Evolutionary conservation across 305 asterid species (phyloP), one percentile per base, ranked within the genome.

Genomic region (Withania somnifera): DNA sequence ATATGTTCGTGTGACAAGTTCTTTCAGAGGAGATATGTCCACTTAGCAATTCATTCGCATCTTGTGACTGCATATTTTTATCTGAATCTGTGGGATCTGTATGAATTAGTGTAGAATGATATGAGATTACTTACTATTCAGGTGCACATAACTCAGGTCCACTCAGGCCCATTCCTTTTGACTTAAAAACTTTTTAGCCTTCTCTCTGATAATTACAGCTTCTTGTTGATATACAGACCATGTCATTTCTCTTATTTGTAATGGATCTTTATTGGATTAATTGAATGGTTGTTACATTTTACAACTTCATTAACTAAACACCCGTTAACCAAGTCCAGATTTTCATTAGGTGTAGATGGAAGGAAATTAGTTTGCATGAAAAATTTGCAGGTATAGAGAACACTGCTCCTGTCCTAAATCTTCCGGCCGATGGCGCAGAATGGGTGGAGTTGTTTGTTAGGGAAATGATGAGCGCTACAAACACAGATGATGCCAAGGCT

Each of bases 401-500:
- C n/a, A 9, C 83, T 83, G 81, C 90, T 85, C 84, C 84, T 40
- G 77, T 63, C 75, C 89, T 86, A 68, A 81, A 89, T 82, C 80
- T 85, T 81, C 94, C 96, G 13, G 82, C 7, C 47, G 87, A 88
- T 82, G 99, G 97, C 84, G 89, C 91, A 4, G 93, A 89, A 67
- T 94, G 97, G 97, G 95, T 93, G 78, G 94, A 95, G 82, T 83
- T 90, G 64, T 51, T 95, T 78, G 94, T 95, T 76, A 87, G 77
- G 67, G 97, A 94, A 88, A 89, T 95, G 92, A 81, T 58, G 81
- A 84, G 67, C 81, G 93, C 99, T 83, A 84, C 89, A 50, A 94
- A 89, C 86, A 73, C 93, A 9, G 96, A 94, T 87, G 97, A 95
- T 81, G 99, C 97, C 76, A 92, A 86, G 86, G 66, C 84, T 79